Percentiles rank a stretch among this genome's conserved stretches.
phyloP scores from a whole-genome alignment of 768 basidiomycete species.

The Postia placenta region DNA sequence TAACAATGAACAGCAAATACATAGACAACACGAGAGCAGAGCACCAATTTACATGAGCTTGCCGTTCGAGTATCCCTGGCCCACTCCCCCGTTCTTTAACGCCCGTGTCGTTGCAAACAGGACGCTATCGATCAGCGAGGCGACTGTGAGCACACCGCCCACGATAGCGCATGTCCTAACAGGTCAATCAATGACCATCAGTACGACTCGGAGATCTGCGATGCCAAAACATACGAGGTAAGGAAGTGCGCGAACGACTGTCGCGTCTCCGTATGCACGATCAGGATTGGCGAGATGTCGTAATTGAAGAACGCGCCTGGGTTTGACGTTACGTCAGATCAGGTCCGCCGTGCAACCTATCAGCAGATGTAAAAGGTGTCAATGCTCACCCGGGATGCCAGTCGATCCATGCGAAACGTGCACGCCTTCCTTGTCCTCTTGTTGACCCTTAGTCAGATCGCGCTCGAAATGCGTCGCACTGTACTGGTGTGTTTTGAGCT shows the following conservation, averaged over 20 bases:
- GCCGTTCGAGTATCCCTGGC: conserved; percentile 18
- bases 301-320: conserved; percentile 84
- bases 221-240: conserved; percentile 75
- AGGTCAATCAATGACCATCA: conserved; percentile 1
- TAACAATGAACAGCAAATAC: not conserved
- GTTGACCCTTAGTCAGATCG: conserved; percentile 62
- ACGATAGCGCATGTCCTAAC: conserved; percentile 92
- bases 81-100: conserved; percentile 49
- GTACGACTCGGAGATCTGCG: not conserved
- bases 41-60: conserved; percentile 20
- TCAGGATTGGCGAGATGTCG: conserved; percentile 94
- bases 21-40: not conserved
- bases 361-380: too few species aligned
- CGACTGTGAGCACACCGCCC: conserved; percentile 94
- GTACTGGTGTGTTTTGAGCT: conserved; percentile 91
- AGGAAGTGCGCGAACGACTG: conserved; percentile 98
- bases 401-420: conserved; percentile 67
- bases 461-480: conserved; percentile 96
- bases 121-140: conserved; percentile 79
- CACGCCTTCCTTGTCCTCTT: conserved; percentile 56
- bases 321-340: too few species aligned
- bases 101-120: conserved; percentile 78
- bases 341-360: not conserved
- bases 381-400: conserved; percentile 58
- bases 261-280: conserved; percentile 84